Conservation (phyloP, 2,329 filamentous ascomycete species). For the Lachnellula subtilissima region DNA sequence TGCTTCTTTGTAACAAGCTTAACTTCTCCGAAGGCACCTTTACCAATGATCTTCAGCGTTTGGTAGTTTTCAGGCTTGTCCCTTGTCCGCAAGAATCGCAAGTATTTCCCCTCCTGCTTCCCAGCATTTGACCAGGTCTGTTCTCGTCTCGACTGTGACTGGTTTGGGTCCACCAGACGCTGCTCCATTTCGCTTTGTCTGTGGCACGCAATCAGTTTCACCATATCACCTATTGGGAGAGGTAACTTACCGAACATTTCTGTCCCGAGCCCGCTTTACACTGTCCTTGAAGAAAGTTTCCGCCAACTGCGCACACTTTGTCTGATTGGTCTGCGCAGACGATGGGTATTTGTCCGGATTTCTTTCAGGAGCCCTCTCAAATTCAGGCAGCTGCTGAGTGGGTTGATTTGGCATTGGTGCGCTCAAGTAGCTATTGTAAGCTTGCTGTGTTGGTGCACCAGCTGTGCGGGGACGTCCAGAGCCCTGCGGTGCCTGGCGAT, state of each 20-base stretch:
- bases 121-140: conserved; percentile 81
- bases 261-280: conserved; percentile 89
- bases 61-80: conserved; percentile 92
- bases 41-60: conserved; percentile 96
- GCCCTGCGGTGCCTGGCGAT: conserved; percentile 55
- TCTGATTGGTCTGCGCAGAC: conserved; percentile 64
- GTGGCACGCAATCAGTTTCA: not conserved
- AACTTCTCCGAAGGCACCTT: conserved; percentile 97
- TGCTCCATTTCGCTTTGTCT: conserved; percentile 91
- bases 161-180: conserved; percentile 71
- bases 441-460: conserved; percentile 60
- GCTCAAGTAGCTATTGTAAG: conserved; percentile 62
- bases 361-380: conserved; percentile 74
- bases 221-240: not conserved
- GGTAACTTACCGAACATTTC: conserved; percentile 75
- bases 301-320: conserved; percentile 65
- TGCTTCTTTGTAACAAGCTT: conserved; percentile 95
- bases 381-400: conserved; percentile 57
- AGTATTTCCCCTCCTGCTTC: conserved; percentile 84
- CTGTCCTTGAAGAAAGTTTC: conserved; percentile 98
- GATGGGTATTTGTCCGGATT: conserved; percentile 75
- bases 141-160: conserved; percentile 72
- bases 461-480: conserved; percentile 79
- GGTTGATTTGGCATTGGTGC: conserved; percentile 61
- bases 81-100: conserved; percentile 89